Evolutionary conservation across 1,139 yeast genomes (phyloP), one percentile per base, ranked within the genome.

Genomic region (Debaryomycetaceae sp.): DNA sequence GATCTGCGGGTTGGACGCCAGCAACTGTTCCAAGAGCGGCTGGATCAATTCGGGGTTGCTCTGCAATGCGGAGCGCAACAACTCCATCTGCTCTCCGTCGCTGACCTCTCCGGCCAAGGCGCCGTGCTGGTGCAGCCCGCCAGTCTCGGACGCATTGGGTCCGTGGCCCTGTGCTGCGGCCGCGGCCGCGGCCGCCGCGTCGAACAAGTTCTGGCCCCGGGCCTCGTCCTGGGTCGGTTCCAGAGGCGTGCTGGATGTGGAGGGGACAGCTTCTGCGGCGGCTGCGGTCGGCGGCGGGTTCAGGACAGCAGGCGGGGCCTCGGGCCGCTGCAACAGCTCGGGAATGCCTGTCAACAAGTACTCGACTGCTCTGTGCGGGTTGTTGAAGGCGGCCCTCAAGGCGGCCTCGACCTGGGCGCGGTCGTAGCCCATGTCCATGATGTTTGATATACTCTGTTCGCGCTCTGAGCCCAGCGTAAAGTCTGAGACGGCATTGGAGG

Each of bases 341-440:
- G 97, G 97, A 30, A 90, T 75, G 4, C 97, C 97, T 25, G 87
- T 83, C 43, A 90, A 61, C 34, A 90, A 66, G 52, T 90, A 87
- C 51, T 92, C 98, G 5, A 87, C 97, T 0, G 99, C 99, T 47
- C 98, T 77, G 49, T 90, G 97, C 16, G 99, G 98, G 56, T 90
- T 87, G 57, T 90, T 90, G 59, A 77, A 90, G 1, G 98, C 97
- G 13, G 96, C 95, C 46, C 94, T 74, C 51, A 90, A 65, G 0
- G 99, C 98, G 25, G 75, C 71, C 55, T 85, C 93, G 18, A 85
- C 96, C 50, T 83, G 83, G 5, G 74, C 68, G 44, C 95, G 75
- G 30, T 81, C 86, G 51, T 85, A 92, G 11, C 98, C 98, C 97
- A 90, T 86, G 45, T 85, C 97, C 77, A 86, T 73, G 50, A 90